phyloP scores from a whole-genome alignment of 805 yeast genomes.

The Kodamaea fukazawae region DNA sequence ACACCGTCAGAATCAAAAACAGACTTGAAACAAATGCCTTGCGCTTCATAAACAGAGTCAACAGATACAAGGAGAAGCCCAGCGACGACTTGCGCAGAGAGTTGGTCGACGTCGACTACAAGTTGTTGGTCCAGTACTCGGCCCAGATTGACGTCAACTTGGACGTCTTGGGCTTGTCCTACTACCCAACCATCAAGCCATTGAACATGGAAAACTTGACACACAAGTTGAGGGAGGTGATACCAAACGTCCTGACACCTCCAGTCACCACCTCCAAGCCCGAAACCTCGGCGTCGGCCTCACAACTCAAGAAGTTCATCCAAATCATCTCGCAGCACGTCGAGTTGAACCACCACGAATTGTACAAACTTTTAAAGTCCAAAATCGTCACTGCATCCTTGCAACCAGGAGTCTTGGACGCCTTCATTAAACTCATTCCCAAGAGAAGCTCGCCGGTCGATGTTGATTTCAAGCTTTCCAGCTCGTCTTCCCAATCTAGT shows the following conservation, averaged over 20 bases:
- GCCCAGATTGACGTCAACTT: constrained; percentile 15
- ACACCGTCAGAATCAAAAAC: constrained; percentile 22
- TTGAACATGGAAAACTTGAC: constrained; percentile 11
- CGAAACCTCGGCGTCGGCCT: neutral
- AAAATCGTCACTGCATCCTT: constrained; percentile 10
- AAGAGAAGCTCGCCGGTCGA: constrained; percentile 10
- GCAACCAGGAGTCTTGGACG: constrained; percentile 9
- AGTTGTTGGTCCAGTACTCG: constrained; percentile 12
- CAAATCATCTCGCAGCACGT: constrained; percentile 2
- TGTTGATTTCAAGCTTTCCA: constrained; percentile 9
- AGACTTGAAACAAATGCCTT: constrained; percentile 32
- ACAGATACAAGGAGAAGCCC: constrained; percentile 6
- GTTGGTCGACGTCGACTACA: constrained; percentile 14
- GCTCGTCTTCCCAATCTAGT: constrained; percentile 9
- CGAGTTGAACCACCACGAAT: constrained; percentile 11
- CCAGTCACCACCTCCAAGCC: neutral
- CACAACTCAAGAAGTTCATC: neutral
- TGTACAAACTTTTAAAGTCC: constrained; percentile 10
- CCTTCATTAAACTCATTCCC: constrained; percentile 18
- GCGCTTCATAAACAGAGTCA: constrained; percentile 27
- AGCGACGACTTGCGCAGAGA: constrained; percentile 11
- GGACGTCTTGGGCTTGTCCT: constrained; percentile 12
- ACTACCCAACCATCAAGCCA: constrained; percentile 15
- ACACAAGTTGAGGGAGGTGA: constrained; percentile 5
- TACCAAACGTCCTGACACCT: neutral